These are phyloP conservation scores for Coelastrella sp. DNA, from an alignment of 139 green algal genomes.

Conservation along the genomic window DNA sequence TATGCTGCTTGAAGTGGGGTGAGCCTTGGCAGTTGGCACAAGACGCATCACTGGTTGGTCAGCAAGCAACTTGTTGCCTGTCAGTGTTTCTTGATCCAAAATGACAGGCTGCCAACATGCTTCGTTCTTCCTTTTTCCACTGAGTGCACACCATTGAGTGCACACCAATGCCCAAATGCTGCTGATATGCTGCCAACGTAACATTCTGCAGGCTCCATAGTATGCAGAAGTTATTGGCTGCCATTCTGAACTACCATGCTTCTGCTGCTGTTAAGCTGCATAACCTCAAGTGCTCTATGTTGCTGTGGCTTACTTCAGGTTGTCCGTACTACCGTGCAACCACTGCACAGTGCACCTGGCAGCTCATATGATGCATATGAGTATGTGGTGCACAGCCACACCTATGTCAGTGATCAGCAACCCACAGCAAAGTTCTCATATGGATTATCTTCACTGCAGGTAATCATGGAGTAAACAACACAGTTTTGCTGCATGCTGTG, in stretches of 20 bases:
- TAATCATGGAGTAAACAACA: background rate
- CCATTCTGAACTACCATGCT: background rate
- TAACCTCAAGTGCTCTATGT: background rate
- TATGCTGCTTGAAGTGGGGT: too few relatives aligned
- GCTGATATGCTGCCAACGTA: background rate
- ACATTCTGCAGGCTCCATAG: background rate
- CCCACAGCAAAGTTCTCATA: conserved; percentile 85
- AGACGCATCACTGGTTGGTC: too few relatives aligned
- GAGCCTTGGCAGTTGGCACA: too few relatives aligned
- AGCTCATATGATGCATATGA: conserved; percentile 59
- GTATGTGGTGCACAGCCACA: conserved; percentile 92
- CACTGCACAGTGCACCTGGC: background rate
- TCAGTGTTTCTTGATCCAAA: too few relatives aligned
- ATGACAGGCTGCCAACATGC: too few relatives aligned
- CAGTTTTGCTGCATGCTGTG: background rate
- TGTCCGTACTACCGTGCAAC: conserved; percentile 29
- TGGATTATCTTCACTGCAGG: conserved; percentile 81
- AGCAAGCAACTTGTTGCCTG: too few relatives aligned
- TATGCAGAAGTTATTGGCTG: background rate
- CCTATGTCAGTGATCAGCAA: conserved; percentile 75
- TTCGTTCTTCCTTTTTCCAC: too few relatives aligned
- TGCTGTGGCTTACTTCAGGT: conserved; percentile 6
- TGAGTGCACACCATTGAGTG: background rate
- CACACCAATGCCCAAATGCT: too few relatives aligned
- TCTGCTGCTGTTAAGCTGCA: background rate